Evolutionary conservation across 805 yeast genomes (phyloP).

Genomic region (Scheffersomyces lignosus): DNA sequence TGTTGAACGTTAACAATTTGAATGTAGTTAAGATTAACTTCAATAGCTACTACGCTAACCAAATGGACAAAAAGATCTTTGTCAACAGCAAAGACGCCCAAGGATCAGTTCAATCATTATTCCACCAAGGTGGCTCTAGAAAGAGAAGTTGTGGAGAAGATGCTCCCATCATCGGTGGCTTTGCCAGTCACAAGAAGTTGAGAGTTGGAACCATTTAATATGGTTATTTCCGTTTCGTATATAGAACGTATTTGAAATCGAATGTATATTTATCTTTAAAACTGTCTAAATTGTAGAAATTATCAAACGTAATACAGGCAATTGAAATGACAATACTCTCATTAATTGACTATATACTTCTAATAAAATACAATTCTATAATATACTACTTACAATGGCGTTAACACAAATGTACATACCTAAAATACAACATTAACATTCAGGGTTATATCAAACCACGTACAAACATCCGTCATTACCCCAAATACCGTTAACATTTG

Average conservation of each 20-base stretch:
- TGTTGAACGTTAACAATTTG: slow-evolving; percentile 22
- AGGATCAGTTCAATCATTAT: neutral
- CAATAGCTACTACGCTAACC: slow-evolving; percentile 26
- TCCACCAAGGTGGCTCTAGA: slow-evolving; percentile 1
- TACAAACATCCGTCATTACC: slow-evolving; percentile 76
- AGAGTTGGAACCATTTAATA: too few species aligned
- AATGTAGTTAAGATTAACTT: slow-evolving; percentile 25
- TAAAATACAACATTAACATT: slow-evolving; percentile 6
- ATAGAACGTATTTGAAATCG: too few species aligned
- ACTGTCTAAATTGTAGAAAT: too few species aligned
- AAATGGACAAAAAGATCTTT: slow-evolving; percentile 30
- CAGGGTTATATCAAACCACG: slow-evolving; percentile 16
- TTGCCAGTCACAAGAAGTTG: neutral
- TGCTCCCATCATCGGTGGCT: neutral
- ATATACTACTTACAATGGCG: too few species aligned
- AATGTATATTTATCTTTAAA: too few species aligned
- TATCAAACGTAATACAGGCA: too few species aligned
- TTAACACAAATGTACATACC: too few species aligned
- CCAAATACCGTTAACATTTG: slow-evolving; percentile 56
- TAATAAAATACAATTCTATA: too few species aligned
- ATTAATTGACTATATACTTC: too few species aligned
- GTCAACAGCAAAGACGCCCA: slow-evolving; percentile 10
- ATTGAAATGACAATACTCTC: too few species aligned
- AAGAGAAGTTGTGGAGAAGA: slow-evolving; percentile 10
- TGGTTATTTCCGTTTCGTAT: too few species aligned